These are phyloP conservation scores for Yamadazyma sp. DNA, from an alignment of 1,139 yeast genomes.

Conservation along the genomic window DNA sequence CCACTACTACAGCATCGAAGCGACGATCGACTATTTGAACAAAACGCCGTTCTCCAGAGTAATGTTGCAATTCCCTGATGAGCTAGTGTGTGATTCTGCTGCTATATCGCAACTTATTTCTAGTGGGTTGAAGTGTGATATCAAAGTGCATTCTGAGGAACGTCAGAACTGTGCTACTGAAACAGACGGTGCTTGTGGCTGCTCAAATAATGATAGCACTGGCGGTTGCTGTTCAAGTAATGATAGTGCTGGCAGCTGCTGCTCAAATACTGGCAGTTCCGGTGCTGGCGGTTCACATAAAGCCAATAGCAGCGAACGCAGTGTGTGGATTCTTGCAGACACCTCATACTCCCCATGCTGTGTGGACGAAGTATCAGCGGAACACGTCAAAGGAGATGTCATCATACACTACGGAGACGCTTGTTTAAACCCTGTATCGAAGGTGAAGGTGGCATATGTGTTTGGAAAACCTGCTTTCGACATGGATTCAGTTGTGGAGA, in stretches of 20 bases:
- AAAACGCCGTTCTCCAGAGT: constrained; percentile 43
- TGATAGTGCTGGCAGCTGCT: not conserved
- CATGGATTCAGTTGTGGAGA: constrained; percentile 24
- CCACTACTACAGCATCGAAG: constrained; percentile 54
- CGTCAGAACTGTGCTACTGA: too few species aligned
- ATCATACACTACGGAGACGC: constrained; percentile 96
- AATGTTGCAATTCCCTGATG: constrained; percentile 91
- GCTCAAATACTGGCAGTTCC: not conserved
- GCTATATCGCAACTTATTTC: constrained; percentile 56
- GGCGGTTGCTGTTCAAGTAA: not conserved
- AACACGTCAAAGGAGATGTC: constrained; percentile 82
- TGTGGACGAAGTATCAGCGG: constrained; percentile 95
- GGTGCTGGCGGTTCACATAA: too few species aligned
- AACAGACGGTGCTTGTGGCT: constrained; percentile 2
- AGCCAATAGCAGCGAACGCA: constrained; percentile 5
- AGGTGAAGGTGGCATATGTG: constrained; percentile 71
- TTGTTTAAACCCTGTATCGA: constrained; percentile 76
- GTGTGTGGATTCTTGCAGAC: constrained; percentile 77
- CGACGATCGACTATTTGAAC: constrained; percentile 38
- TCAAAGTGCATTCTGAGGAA: not conserved
- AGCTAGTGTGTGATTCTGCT: constrained; percentile 74
- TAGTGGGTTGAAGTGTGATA: constrained; percentile 4
- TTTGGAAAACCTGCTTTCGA: constrained; percentile 67
- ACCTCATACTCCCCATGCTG: constrained; percentile 96
- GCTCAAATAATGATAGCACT: not conserved